Evolutionary conservation across 2,329 filamentous ascomycete genomes (phyloP), one percentile per base, ranked within the genome.

Genomic region (Fusarium sp.): DNA sequence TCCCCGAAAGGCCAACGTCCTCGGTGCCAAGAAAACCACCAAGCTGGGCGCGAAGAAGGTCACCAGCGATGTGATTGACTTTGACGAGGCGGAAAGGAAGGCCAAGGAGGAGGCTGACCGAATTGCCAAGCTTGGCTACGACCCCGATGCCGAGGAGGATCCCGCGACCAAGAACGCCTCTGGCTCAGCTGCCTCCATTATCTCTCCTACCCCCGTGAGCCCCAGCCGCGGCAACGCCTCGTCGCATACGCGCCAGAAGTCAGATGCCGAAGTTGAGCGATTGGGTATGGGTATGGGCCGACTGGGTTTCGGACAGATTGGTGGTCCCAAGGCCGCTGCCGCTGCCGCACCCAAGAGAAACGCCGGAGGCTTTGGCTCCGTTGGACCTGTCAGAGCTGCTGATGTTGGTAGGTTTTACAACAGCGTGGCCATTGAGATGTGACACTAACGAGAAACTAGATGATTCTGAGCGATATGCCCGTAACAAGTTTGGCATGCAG

Each of bases 91-190:
- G 4, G 96, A 99, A 84, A 93, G 92, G 80, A 97, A 96, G 82
- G 96, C 96, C 43, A 97, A 95, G 79, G 96, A 98, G 80, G 96
- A 99, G 80, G 96, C 94, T 4, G 96, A 98, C 79, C 90, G 96
- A 71, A 96, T 97, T 76, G 94, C 91, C 78, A 97, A 97, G 81
- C 84, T 99, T 22, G 96, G 96, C 39, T 99, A 99, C 75, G 94
- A 99, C 74, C 93, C 94, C 1, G 92, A 97, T 67, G 94, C 93
- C 20, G 95, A 97, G 79, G 87, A 87, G 71, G 86, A 78, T 46
- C 84, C 85, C 72, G 83, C 75, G 13, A 78, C 80, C 13, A 78
- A 78, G 67, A 78, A 78, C 33, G 72, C 81, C 37, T 83, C 87
- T 64, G 69, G 83, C 14, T 83, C 87, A 56, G 84, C 87, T 60